phyloP scores from a whole-genome alignment of 2,329 filamentous ascomycete species.

The Beauveria australis region DNA sequence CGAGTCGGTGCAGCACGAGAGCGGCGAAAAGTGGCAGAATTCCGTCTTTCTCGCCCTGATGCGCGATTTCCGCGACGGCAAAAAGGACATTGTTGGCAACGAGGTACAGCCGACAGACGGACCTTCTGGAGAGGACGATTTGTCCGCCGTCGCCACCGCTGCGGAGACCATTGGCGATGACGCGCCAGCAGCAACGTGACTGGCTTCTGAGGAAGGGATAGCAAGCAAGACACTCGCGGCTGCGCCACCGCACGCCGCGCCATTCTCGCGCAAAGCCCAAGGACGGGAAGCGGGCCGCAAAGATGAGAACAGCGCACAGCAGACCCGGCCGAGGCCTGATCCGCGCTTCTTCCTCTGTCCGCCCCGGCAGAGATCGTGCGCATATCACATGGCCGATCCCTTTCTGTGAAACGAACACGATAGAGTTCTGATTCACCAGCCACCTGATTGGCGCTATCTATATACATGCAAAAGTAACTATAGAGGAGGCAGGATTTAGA shows the following conservation, averaged over 20 bases:
- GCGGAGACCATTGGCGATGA: neutral
- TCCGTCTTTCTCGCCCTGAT: slow-evolving; percentile 36
- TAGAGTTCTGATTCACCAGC: neutral
- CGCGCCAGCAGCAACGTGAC: slow-evolving; percentile 2
- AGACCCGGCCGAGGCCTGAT: neutral
- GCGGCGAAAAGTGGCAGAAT: slow-evolving; percentile 39
- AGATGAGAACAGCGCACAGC: neutral
- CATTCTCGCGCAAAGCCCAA: neutral
- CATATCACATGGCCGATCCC: neutral
- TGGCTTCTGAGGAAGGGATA: neutral
- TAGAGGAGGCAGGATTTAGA: neutral
- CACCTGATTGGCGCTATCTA: neutral
- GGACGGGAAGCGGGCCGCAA: too few species aligned
- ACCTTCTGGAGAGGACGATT: slow-evolving; percentile 3
- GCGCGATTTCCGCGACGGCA: slow-evolving; percentile 37
- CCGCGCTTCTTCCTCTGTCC: neutral
- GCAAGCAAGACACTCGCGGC: neutral
- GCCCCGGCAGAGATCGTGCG: neutral
- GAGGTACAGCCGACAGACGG: slow-evolving; percentile 28
- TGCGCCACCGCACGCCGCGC: neutral
- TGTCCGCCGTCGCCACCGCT: neutral
- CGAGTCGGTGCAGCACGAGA: slow-evolving; percentile 35
- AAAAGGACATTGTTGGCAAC: slow-evolving; percentile 35
- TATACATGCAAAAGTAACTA: neutral
- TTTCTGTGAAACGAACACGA: neutral